These are phyloP conservation scores for Metschnikowia kofuensis DNA, from an alignment of 805 yeast species.

Conservation along the genomic window DNA sequence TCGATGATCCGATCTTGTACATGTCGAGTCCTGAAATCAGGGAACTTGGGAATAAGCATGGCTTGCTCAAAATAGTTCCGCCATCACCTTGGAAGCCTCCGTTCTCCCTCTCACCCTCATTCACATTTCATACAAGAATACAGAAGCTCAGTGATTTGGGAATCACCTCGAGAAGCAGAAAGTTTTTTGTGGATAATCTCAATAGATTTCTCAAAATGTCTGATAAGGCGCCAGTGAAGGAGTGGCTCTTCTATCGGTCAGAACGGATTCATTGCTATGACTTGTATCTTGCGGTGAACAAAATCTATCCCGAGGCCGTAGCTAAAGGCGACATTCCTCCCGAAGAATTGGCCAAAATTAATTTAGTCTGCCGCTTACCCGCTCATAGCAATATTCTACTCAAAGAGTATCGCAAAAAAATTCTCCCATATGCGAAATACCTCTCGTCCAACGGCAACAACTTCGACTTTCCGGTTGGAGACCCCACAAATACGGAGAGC, in stretches of 20 bases:
- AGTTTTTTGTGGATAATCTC: slow-evolving; percentile 59
- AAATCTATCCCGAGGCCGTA: slow-evolving; percentile 8
- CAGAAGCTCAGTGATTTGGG: slow-evolving; percentile 66
- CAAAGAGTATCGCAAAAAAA: slow-evolving; percentile 23
- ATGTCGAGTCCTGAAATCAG: slow-evolving; percentile 40
- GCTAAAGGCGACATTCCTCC: slow-evolving; percentile 13
- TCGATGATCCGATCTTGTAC: slow-evolving; percentile 48
- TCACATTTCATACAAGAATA: slow-evolving; percentile 65
- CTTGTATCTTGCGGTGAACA: slow-evolving; percentile 33
- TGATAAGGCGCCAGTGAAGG: slow-evolving; percentile 22
- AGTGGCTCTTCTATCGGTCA: slow-evolving; percentile 20
- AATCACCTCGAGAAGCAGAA: slow-evolving; percentile 57
- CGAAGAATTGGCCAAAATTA: slow-evolving; percentile 23
- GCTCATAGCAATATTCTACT: slow-evolving; percentile 17
- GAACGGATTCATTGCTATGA: slow-evolving; percentile 35
- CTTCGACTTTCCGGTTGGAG: slow-evolving; percentile 33
- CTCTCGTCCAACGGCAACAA: slow-evolving; percentile 24
- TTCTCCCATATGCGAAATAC: slow-evolving; percentile 33
- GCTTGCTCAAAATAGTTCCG: slow-evolving; percentile 53
- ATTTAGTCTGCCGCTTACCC: slow-evolving; percentile 23
- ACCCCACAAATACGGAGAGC: slow-evolving; percentile 25
- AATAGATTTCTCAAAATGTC: slow-evolving; percentile 55
- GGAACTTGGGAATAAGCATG: slow-evolving; percentile 44
- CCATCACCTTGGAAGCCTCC: slow-evolving; percentile 55
- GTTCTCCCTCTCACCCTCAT: slow-evolving; percentile 51